Evolutionary conservation across 768 basidiomycete species (phyloP), one percentile per base, ranked within the genome.

Genomic region (Agaricus blazei): DNA sequence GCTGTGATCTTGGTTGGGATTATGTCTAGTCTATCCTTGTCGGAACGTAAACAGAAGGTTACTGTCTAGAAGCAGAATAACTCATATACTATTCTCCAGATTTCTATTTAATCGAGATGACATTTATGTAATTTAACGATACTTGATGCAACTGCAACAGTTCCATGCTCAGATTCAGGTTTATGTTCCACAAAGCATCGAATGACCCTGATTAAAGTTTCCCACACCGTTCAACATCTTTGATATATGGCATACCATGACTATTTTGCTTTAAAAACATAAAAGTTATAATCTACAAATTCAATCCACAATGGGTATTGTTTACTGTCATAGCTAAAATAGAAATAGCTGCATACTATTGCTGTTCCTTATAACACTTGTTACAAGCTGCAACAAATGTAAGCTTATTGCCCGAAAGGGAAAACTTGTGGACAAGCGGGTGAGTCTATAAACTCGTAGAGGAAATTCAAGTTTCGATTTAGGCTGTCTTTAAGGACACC

Each of bases 1-100:
- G 63, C 48, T 2, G 48, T 70, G 7, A 64, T 64, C 11, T 43
- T 67, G 29, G 44, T 68, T 4, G 68, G 69, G 1, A 58, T 72
- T 9, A 36, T 28, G 19, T 58, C 41, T 11, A 44, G 43, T 26
- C 42, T 52, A 31, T 24, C 40, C 15, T 48, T 47, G 27, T 51
- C 53, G 8, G 27, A 49, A 27, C 47, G 34, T 19, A 49, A 51
- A 28, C 15, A 28, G 15, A 38, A 9, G 24, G 31, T 9, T 9
- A 14, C 48, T 7, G 43, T 24, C 29, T 52, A 45, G 43, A 34
- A 34, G 34, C 29, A 19, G 40, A 40, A n/a, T 4, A 3, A 23
- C 15, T 42, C 29, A 1, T 34, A 2, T 5, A 34, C 11, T 7
- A 34, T 34, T 8, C 34, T 11, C 7, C 34, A 6, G 8, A 34